phyloP scores from a whole-genome alignment of 2,329 filamentous ascomycete genomes.

The Colletotrichum sp. region DNA sequence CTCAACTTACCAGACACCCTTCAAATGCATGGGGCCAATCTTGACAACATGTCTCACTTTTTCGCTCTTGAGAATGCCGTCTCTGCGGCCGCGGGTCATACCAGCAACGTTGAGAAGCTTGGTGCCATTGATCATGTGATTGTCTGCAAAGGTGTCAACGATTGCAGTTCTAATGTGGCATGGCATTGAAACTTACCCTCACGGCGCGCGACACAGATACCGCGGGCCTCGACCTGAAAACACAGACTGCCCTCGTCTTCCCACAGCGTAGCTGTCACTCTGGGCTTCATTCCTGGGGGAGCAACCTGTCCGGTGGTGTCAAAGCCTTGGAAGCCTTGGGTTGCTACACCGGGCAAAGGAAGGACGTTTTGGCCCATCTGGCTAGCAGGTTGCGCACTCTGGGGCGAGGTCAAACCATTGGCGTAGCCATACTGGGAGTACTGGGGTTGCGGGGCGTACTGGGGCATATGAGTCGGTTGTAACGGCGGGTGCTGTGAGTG shows the following conservation, averaged over 20 bases:
- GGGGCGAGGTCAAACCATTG: slow-evolving; percentile 83
- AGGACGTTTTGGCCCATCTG: slow-evolving; percentile 73
- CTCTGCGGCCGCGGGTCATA: slow-evolving; percentile 94
- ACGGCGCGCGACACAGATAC: slow-evolving; percentile 91
- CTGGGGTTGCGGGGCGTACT: slow-evolving; percentile 68
- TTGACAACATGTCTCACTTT: slow-evolving; percentile 97
- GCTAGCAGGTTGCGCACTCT: slow-evolving; percentile 69
- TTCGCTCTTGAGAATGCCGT: slow-evolving; percentile 97
- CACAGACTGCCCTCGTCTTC: slow-evolving; percentile 97
- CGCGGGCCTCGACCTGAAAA: slow-evolving; percentile 96
- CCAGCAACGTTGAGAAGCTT: slow-evolving; percentile 96
- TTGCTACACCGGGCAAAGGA: slow-evolving; percentile 67
- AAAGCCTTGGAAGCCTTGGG: slow-evolving; percentile 62
- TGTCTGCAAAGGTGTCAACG: slow-evolving; percentile 63
- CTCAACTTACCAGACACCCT: slow-evolving; percentile 85
- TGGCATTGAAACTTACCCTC: slow-evolving; percentile 68
- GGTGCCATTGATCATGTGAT: slow-evolving; percentile 99
- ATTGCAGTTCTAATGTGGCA: background rate
- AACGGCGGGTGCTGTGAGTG: slow-evolving; percentile 78
- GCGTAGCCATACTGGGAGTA: slow-evolving; percentile 76
- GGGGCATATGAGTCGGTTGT: slow-evolving; percentile 69
- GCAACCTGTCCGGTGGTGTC: slow-evolving; percentile 93
- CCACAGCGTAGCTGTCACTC: slow-evolving; percentile 96
- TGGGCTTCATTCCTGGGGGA: slow-evolving; percentile 92
- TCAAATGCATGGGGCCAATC: slow-evolving; percentile 98